Base-by-base conservation (phyloP, 2,329 filamentous ascomycete species). In the Aspergillus sp. region DNA sequence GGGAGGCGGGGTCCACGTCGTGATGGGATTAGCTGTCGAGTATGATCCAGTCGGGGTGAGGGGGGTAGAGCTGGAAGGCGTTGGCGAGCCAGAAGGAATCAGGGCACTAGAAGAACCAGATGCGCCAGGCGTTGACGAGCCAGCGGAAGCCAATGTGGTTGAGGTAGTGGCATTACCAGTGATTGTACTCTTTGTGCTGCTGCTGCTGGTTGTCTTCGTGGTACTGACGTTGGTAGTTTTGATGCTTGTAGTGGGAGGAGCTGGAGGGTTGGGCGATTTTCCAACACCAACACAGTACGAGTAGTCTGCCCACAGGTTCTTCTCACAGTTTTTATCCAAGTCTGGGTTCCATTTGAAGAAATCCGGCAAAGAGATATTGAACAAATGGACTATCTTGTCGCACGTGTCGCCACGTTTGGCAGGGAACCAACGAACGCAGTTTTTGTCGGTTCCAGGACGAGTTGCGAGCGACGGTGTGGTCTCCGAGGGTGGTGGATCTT, bases 211-310 rank as follows among this genome's bases (percentile, higher is more conserved):
- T 13, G 13, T 36, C 13, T 36, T 13, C 15, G 5, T 36, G 24
- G 38, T 26, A 32, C 9, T 30, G 3, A n/a, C 12, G 13, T 8
- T 26, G 18, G 48, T 26, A 22, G 48, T 51, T 17, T 20, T 20
- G 32, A 32, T 50, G 41, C 39, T 45, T 12, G 41, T 45, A 22
- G 26, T 43, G 6, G 41, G 20, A 32, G 20, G 18, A 30, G 26
- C 26, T 30, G 26, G 26, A 30, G 26, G 26, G 9, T 30, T 30
- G 11, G 34, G 34, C 11, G 38, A 11, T 6, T 49, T 18, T 1
- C 55, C 55, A 36, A 60, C 48, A 4, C 60, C 60, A 26, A 62
- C 55, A 15, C 55, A 62, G 30, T 62, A 62, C n/a, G 60, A 38
- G 26, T 45, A 55, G n/a, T 49, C 43, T 2, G 34, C 34, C 55